A percentile compares a stretch with the other conserved stretches of the same genome.
Evolutionary conservation across 176 grass and related monocot genomes (phyloP).

Genomic region (Carex parvula): DNA sequence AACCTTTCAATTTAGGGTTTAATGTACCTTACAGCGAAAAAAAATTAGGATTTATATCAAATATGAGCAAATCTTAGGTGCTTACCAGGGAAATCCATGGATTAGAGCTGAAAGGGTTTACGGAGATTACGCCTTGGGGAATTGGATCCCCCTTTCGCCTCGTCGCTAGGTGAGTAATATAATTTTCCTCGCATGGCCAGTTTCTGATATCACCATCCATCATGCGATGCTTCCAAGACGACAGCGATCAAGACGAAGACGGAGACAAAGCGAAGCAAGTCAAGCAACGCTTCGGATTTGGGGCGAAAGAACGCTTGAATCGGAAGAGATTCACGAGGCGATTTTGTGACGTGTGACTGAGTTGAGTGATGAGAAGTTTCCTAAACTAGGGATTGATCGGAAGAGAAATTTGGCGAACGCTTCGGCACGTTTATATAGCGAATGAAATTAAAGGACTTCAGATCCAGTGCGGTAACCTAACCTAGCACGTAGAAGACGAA

Average conservation of each 20-base stretch:
- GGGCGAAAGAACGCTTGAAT: not conserved
- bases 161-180: not conserved
- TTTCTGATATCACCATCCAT: not conserved
- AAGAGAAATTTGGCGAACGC: not conserved
- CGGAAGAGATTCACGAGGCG: not conserved
- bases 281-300: too few relatives aligned
- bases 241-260: not conserved
- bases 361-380: not conserved
- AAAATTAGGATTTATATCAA: not conserved
- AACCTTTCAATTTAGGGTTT: not conserved
- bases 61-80: not conserved
- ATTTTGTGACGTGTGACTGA: not conserved
- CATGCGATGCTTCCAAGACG: not conserved
- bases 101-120: not conserved
- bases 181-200: not conserved
- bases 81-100: slow-evolving; percentile 18
- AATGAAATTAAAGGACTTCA: not conserved
- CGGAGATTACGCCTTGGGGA: not conserved
- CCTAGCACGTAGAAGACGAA: too few relatives aligned
- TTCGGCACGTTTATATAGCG: not conserved
- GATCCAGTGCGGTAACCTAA: too few relatives aligned
- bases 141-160: slow-evolving; percentile 1
- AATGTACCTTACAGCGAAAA: not conserved
- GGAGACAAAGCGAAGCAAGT: not conserved
- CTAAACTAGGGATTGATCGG: not conserved